Percentiles rank a stretch among this genome's conserved stretches.
Evolutionary conservation across 306 rosid species (phyloP).

Genomic region (Prunus armeniaca): DNA sequence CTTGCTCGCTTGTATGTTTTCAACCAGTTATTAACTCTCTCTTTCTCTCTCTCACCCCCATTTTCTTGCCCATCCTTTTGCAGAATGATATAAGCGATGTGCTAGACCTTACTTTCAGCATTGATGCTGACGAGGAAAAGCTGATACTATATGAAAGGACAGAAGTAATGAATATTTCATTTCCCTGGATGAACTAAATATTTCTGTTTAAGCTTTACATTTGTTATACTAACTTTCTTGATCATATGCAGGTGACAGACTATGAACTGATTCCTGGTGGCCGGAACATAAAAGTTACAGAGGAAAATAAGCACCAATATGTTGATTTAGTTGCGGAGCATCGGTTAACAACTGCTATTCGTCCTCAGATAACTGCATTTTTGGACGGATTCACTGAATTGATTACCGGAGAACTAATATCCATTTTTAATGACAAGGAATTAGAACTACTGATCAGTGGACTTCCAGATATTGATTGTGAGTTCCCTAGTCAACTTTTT

Average conservation of each 20-base stretch:
- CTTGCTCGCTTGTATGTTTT: neutral
- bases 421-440: conserved; percentile 90
- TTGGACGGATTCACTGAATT: conserved; percentile 82
- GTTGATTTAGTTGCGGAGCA: conserved; percentile 92
- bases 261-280: conserved; percentile 93
- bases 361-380: conserved; percentile 94
- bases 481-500: conserved; percentile 24
- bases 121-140: conserved; percentile 97
- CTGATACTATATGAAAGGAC: conserved; percentile 83
- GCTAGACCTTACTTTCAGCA: conserved; percentile 90
- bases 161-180: conserved; percentile 47
- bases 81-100: conserved; percentile 88
- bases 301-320: conserved; percentile 90
- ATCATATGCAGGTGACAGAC: conserved; percentile 76
- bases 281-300: conserved; percentile 89
- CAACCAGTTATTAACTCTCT: neutral
- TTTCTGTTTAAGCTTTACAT: neutral
- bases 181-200: neutral
- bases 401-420: conserved; percentile 65
- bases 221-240: conserved; percentile 14
- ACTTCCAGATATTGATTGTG: conserved; percentile 95
- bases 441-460: conserved; percentile 91
- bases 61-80: conserved; percentile 17
- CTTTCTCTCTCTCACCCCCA: neutral
- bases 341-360: conserved; percentile 89